Conservation (phyloP, 495 filamentous ascomycete genomes). For the Cladorrhinum samala region DNA sequence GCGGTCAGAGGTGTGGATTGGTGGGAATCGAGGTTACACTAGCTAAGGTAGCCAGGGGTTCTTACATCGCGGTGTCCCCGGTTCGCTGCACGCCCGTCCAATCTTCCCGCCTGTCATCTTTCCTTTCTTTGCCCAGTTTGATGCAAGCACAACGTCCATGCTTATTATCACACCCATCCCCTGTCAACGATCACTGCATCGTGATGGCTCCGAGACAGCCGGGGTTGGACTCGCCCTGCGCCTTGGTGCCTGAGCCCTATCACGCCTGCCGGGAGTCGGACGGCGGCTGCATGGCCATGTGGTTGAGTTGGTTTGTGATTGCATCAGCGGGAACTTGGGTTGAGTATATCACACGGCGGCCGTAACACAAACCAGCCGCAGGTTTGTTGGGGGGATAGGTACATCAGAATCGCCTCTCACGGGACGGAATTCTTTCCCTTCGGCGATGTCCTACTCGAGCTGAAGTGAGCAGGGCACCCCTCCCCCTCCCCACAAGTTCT, state of each 20-base stretch:
- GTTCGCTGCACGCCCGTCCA: neutral
- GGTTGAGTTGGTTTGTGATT: neutral
- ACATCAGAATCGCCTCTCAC: no score
- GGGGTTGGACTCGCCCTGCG: no score
- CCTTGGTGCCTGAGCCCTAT: neutral
- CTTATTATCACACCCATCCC: neutral
- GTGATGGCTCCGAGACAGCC: neutral
- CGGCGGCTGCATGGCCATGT: no score
- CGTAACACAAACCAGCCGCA: neutral
- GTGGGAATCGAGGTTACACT: slow-evolving; percentile 6
- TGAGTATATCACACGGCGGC: neutral
- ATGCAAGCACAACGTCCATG: neutral
- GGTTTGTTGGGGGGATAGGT: neutral
- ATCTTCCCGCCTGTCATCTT: neutral
- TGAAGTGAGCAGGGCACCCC: no score
- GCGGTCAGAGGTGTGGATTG: slow-evolving; percentile 9
- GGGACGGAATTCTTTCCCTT: neutral
- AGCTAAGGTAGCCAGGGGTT: slow-evolving; percentile 8
- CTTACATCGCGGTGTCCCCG: slow-evolving; percentile 6
- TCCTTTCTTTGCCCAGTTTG: neutral
- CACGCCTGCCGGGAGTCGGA: neutral
- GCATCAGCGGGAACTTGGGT: no score
- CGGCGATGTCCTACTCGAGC: no score
- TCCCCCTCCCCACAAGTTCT: no score
- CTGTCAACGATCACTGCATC: neutral